phyloP scores from a whole-genome alignment of 2,329 filamentous ascomycete genomes.

The Talaromyces funiculosus region DNA sequence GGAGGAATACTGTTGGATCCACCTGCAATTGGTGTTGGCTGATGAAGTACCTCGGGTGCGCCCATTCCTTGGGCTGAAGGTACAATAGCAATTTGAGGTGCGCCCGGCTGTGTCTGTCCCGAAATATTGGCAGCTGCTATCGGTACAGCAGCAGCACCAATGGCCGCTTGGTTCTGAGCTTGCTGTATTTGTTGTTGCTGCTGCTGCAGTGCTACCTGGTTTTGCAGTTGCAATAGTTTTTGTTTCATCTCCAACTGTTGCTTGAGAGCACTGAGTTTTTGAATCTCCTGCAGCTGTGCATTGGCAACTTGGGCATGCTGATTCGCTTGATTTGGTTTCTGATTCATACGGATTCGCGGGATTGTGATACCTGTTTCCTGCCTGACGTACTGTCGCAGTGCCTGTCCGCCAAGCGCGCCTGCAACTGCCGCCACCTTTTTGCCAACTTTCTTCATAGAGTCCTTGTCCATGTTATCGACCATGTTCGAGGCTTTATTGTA shows the following conservation, averaged over 20 bases:
- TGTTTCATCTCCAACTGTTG: constrained; percentile 8
- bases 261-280: constrained; percentile 5
- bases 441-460: constrained; percentile 9
- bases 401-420: background rate
- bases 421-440: constrained; percentile 9
- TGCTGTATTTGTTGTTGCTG: background rate
- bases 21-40: background rate
- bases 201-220: constrained; percentile 1
- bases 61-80: background rate
- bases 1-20: background rate
- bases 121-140: background rate
- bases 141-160: background rate
- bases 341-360: background rate
- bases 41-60: background rate
- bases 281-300: constrained; percentile 1
- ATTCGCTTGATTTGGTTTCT: background rate
- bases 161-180: background rate
- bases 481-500: constrained; percentile 11
- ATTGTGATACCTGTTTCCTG: constrained; percentile 9
- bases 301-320: background rate
- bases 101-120: background rate
- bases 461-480: constrained; percentile 10
- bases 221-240: constrained; percentile 4
- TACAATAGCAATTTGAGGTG: background rate
- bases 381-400: constrained; percentile 2